Evolutionary conservation across 305 asterid species (phyloP).

Genomic region (Plantago rigida): DNA sequence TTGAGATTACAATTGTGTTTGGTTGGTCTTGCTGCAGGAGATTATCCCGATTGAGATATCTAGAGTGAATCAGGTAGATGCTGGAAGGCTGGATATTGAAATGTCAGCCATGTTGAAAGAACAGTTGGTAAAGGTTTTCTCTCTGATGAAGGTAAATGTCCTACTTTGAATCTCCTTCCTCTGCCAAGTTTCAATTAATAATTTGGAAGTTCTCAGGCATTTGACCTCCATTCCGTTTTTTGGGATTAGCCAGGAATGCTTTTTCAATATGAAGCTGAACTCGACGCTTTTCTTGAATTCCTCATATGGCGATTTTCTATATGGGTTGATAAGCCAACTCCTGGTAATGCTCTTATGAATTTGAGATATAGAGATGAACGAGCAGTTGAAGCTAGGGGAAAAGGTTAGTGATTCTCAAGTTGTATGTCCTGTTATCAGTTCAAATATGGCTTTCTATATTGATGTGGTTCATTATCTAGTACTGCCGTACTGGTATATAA

Average conservation of each 20-base stretch:
- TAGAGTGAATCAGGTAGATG: slow-evolving; percentile 89
- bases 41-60: slow-evolving; percentile 64
- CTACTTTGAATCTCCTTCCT: slow-evolving; percentile 21
- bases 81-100: slow-evolving; percentile 77
- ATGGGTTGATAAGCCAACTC: slow-evolving; percentile 87
- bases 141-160: slow-evolving; percentile 66
- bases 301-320: slow-evolving; percentile 78
- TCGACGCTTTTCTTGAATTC: slow-evolving; percentile 83
- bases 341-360: slow-evolving; percentile 79
- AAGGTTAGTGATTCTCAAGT: slow-evolving; percentile 43
- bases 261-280: slow-evolving; percentile 78
- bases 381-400: slow-evolving; percentile 56
- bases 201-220: slow-evolving; percentile 27
- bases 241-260: slow-evolving; percentile 91
- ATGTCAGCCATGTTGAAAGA: slow-evolving; percentile 87
- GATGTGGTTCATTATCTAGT: background rate
- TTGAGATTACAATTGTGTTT: background rate
- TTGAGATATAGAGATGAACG: slow-evolving; percentile 77
- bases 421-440: slow-evolving; percentile 16
- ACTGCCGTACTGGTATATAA: no score
- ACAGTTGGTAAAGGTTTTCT: slow-evolving; percentile 72
- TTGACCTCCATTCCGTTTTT: slow-evolving; percentile 36
- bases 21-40: slow-evolving; percentile 34
- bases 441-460: slow-evolving; percentile 6
- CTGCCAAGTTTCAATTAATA: slow-evolving; percentile 19